phyloP scores from a whole-genome alignment of 2,329 filamentous ascomycete species.

The Tolypocladium amazonense region DNA sequence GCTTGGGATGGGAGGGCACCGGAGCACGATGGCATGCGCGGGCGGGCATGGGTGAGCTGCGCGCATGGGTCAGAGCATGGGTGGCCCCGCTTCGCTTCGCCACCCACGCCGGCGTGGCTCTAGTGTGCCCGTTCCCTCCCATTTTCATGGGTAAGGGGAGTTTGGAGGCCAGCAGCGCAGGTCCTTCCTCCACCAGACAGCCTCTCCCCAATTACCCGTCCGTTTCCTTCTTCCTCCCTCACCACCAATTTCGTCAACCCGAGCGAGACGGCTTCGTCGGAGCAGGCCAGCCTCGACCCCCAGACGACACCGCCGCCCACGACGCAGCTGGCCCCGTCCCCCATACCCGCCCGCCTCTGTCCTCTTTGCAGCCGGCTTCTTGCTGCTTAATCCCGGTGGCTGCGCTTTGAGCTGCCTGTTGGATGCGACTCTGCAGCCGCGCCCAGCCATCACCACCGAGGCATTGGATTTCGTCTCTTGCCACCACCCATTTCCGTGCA shows the following conservation, averaged over 20 bases:
- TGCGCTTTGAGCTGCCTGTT: neutral
- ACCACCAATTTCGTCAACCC: slow-evolving; percentile 20
- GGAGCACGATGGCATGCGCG: neutral
- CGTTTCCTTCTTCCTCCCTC: slow-evolving; percentile 17
- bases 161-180: slow-evolving; percentile 26
- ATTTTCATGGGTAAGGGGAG: slow-evolving; percentile 32
- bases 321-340: neutral
- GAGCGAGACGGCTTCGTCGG: slow-evolving; percentile 19
- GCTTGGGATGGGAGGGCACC: neutral
- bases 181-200: slow-evolving; percentile 28
- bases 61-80: slow-evolving; percentile 6
- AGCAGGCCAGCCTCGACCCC: slow-evolving; percentile 6
- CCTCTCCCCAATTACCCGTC: slow-evolving; percentile 27
- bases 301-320: neutral
- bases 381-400: slow-evolving; percentile 1
- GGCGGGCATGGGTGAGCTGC: slow-evolving; percentile 1
- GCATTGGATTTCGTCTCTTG: slow-evolving; percentile 2
- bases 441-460: slow-evolving; percentile 1
- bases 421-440: neutral
- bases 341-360: neutral
- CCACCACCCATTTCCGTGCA: neutral
- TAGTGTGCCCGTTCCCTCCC: slow-evolving; percentile 25
- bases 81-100: slow-evolving; percentile 13
- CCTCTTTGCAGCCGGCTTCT: neutral
- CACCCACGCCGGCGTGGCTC: slow-evolving; percentile 14